Conservation (phyloP, 2,329 filamentous ascomycete genomes). For the Hypoxylon sp. region DNA sequence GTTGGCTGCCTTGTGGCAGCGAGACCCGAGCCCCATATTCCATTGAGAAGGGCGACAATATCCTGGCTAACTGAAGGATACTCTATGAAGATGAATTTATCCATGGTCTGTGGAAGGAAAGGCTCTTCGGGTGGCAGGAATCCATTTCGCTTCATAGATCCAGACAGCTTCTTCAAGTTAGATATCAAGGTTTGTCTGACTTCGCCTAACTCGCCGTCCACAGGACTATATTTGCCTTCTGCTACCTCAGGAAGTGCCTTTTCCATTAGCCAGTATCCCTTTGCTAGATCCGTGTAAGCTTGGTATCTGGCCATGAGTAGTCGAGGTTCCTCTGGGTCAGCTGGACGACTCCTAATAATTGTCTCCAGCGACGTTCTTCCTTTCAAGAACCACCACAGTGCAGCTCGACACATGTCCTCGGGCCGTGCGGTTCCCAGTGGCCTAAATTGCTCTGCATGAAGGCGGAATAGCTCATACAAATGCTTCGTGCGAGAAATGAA, state of each 20-base stretch:
- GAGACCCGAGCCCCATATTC: constrained; percentile 67
- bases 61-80: constrained; percentile 83
- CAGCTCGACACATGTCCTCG: constrained; percentile 78
- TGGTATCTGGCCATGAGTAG: constrained; percentile 75
- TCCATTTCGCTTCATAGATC: constrained; percentile 88
- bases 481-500: constrained; percentile 81
- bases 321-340: constrained; percentile 67
- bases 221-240: constrained; percentile 59
- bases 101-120: constrained; percentile 81
- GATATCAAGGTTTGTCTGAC: constrained; percentile 71
- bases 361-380: constrained; percentile 83
- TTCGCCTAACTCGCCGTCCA: constrained; percentile 65
- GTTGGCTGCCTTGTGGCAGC: constrained; percentile 63
- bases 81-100: constrained; percentile 85
- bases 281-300: constrained; percentile 87
- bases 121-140: constrained; percentile 79
- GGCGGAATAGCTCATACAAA: constrained; percentile 80
- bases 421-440: constrained; percentile 75
- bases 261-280: constrained; percentile 84
- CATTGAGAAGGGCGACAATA: constrained; percentile 77
- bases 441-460: constrained; percentile 81
- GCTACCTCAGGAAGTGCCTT: constrained; percentile 67
- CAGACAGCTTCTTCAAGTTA: constrained; percentile 79
- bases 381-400: constrained; percentile 91
- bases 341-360: constrained; percentile 75